A percentile compares a stretch with the other conserved stretches of the same genome.
Conservation (phyloP, 306 rosid genomes). For the Sophora flavescens region DNA sequence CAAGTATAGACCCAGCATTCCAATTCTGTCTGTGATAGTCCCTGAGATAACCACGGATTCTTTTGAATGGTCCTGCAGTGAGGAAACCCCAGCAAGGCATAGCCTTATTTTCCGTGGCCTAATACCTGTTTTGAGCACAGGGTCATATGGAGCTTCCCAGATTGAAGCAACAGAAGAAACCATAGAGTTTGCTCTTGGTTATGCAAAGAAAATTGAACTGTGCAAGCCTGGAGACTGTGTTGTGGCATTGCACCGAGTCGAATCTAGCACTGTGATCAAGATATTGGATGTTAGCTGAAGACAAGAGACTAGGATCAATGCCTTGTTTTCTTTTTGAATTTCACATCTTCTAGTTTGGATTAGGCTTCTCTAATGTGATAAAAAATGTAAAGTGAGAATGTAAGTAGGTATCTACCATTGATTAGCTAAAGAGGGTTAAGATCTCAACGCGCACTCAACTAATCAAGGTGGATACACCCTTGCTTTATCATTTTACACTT, state of each 20-base stretch:
- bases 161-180: slow-evolving; percentile 40
- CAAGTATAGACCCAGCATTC: slow-evolving; percentile 69
- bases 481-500: too few relatives aligned
- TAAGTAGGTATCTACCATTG: too few relatives aligned
- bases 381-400: too few relatives aligned
- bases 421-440: too few relatives aligned
- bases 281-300: slow-evolving; percentile 37
- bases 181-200: slow-evolving; percentile 22
- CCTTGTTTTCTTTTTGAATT: slow-evolving; percentile 10
- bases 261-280: slow-evolving; percentile 12
- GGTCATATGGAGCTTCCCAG: slow-evolving; percentile 24
- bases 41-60: slow-evolving; percentile 58
- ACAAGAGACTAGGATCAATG: neutral
- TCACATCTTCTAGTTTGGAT: neutral
- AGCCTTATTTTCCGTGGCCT: slow-evolving; percentile 39
- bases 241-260: slow-evolving; percentile 36
- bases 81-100: slow-evolving; percentile 39
- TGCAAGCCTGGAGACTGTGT: slow-evolving; percentile 28
- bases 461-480: too few relatives aligned
- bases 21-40: slow-evolving; percentile 57
- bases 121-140: slow-evolving; percentile 26
- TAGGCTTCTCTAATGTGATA: too few relatives aligned
- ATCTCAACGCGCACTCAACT: too few relatives aligned
- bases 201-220: slow-evolving; percentile 26
- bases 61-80: slow-evolving; percentile 54